Conservation (phyloP, 257 asterid genomes). For the Vinca minor region DNA sequence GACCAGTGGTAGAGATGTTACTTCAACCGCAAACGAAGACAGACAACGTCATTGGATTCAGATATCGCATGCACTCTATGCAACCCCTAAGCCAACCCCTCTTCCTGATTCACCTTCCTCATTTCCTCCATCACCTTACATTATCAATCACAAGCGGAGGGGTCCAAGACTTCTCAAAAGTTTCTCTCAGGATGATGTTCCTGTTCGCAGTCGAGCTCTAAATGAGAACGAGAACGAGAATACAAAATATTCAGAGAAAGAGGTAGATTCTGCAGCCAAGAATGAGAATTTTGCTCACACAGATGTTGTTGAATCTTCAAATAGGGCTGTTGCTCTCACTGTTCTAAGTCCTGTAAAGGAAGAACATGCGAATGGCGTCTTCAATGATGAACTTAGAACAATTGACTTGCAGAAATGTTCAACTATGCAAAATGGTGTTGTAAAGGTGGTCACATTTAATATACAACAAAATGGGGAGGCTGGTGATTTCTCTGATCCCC, state of each 20-base stretch:
- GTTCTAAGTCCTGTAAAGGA: constrained; percentile 25
- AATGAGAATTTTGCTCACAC: constrained; percentile 25
- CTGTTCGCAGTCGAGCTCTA: constrained; percentile 20
- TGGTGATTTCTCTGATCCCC: constrained; percentile 58
- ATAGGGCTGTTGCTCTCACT: constrained; percentile 18
- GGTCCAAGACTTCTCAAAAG: constrained; percentile 86
- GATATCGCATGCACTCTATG: constrained; percentile 83
- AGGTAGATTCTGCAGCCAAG: constrained; percentile 17
- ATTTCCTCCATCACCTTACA: constrained; percentile 80
- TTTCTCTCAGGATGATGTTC: constrained; percentile 66
- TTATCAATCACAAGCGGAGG: constrained; percentile 82
- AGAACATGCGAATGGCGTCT: constrained; percentile 11
- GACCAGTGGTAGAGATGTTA: constrained; percentile 30
- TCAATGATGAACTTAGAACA: constrained; percentile 17
- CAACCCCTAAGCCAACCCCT: constrained; percentile 78
- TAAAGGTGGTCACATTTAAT: constrained; percentile 28
- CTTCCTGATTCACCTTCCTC: constrained; percentile 88
- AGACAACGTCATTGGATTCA: constrained; percentile 60
- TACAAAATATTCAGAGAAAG: constrained; percentile 24
- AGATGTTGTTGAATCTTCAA: constrained; percentile 20
- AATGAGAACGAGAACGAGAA: constrained; percentile 35
- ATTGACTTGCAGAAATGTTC: constrained; percentile 22
- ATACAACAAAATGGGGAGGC: constrained; percentile 37
- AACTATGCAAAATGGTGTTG: constrained; percentile 26
- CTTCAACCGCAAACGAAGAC: too few relatives aligned